These are phyloP conservation scores for Gossypium herbaceum DNA, from an alignment of 345 rosid species.

Conservation along the genomic window DNA sequence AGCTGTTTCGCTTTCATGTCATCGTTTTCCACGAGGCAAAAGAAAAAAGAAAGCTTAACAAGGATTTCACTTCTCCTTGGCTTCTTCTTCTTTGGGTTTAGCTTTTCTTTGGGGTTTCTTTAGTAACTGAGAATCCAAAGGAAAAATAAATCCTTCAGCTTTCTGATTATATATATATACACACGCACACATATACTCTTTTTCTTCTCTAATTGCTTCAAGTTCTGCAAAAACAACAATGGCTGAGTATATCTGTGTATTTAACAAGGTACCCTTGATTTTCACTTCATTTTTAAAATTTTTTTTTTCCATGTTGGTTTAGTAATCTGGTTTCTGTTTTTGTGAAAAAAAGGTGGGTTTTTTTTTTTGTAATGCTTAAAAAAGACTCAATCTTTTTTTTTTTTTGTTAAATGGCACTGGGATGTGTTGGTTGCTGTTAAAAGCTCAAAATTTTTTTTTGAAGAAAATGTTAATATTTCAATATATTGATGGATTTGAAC, in stretches of 20 bases:
- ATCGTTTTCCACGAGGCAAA: conserved; percentile 21
- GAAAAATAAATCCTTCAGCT: background rate
- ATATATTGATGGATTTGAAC: background rate
- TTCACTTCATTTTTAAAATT: background rate
- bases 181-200: background rate
- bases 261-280: conserved; percentile 45
- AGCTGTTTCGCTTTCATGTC: background rate
- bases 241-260: conserved; percentile 62
- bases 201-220: conserved; percentile 9
- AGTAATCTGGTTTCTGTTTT: background rate
- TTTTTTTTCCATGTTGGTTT: background rate
- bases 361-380: background rate
- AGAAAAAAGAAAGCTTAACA: background rate
- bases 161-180: background rate
- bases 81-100: background rate
- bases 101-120: background rate
- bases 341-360: background rate
- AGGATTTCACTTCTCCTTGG: background rate
- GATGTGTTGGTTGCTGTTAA: background rate
- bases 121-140: background rate
- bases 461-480: background rate
- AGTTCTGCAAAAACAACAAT: conserved; percentile 41
- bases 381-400: background rate
- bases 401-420: background rate
- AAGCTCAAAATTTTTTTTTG: background rate